These are phyloP conservation scores for Pseudocercospora cruenta DNA, from an alignment of 2,329 filamentous ascomycete species.

Conservation along the genomic window DNA sequence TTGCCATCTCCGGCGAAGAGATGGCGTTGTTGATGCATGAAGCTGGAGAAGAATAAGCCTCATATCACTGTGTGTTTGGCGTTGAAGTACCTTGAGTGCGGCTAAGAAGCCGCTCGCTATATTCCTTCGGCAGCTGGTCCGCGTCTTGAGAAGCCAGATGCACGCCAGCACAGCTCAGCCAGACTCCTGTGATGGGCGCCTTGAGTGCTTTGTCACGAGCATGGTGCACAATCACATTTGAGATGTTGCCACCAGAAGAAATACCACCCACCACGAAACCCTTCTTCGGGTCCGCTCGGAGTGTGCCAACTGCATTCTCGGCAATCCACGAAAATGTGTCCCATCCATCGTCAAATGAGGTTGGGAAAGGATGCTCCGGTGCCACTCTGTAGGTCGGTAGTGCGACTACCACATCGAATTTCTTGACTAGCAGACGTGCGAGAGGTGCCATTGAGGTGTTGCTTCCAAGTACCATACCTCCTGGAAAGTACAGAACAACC, in stretches of 20 bases:
- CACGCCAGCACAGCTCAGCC: slow-evolving; percentile 51
- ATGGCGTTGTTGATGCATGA: slow-evolving; percentile 40
- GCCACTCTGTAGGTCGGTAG: slow-evolving; percentile 45
- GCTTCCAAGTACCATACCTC: slow-evolving; percentile 25
- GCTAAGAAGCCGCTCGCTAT: slow-evolving; percentile 42
- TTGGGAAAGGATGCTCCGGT: slow-evolving; percentile 51
- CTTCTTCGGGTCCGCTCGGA: slow-evolving; percentile 40
- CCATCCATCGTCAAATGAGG: slow-evolving; percentile 47
- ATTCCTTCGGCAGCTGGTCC: slow-evolving; percentile 36
- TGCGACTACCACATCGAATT: slow-evolving; percentile 18
- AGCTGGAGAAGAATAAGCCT: slow-evolving; percentile 36
- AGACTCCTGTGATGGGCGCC: slow-evolving; percentile 31
- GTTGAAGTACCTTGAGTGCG: slow-evolving; percentile 40
- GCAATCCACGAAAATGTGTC: slow-evolving; percentile 51
- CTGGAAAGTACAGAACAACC: slow-evolving; percentile 30
- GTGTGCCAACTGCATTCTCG: slow-evolving; percentile 37
- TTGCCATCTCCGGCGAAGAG: slow-evolving; percentile 18
- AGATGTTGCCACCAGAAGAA: slow-evolving; percentile 49
- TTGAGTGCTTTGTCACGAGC: slow-evolving; percentile 45
- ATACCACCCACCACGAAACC: slow-evolving; percentile 53
- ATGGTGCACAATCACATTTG: slow-evolving; percentile 44
- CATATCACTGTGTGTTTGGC: slow-evolving; percentile 52
- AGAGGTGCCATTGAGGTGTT: slow-evolving; percentile 22
- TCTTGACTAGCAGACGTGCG: slow-evolving; percentile 20
- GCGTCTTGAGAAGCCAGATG: slow-evolving; percentile 37